Evolutionary conservation across 2,329 filamentous ascomycete species (phyloP), one percentile per base, ranked within the genome.

Genomic region (Aureobasidium sp.): DNA sequence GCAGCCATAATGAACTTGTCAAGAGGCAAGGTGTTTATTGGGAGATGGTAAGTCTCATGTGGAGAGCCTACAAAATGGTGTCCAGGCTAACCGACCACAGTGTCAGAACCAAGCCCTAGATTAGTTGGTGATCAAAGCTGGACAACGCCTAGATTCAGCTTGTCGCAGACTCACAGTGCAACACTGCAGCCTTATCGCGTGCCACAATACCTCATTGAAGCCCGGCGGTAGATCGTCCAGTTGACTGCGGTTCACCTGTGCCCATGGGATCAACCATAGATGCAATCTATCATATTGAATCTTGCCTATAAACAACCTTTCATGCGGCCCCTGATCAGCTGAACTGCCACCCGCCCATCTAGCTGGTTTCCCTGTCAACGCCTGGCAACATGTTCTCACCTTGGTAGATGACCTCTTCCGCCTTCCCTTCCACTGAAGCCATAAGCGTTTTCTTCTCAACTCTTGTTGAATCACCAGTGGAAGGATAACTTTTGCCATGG

Each of bases 1-100:
- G 80, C 2, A 75, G 73, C 36, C 80, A 82, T 69, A 69, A 73
- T 21, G 78, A 82, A 61, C 66, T 82, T 59, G 70, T 81, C 25
- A 71, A 76, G 63, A 72, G 78, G 36, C 45, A 29, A 11, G 39
- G 52, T 44, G 39, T 42, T 39, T 59, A 59, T 59, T 59, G 55
- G 55, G 30, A 59, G 9, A 59, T 59, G 55, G 37, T 44, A 44
- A 25, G 39, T 45, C 11, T 34, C 16, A 3, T 13, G 45, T 3
- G 32, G 25, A 21, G 29, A 15, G 3, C 11, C 4, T n/a, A 5
- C 7, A 34, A 9, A 34, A 34, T 10, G 3, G 3, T 11, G 1
- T 5, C 10, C 9, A 41, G 3, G 36, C 50, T 41, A 30, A 41
- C 13, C 15, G 9, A 32, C 15, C 13, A 10, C 6, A 53, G 50